Base-by-base conservation (phyloP, 2,329 filamentous ascomycete genomes). In the Elsinoe batatas region DNA sequence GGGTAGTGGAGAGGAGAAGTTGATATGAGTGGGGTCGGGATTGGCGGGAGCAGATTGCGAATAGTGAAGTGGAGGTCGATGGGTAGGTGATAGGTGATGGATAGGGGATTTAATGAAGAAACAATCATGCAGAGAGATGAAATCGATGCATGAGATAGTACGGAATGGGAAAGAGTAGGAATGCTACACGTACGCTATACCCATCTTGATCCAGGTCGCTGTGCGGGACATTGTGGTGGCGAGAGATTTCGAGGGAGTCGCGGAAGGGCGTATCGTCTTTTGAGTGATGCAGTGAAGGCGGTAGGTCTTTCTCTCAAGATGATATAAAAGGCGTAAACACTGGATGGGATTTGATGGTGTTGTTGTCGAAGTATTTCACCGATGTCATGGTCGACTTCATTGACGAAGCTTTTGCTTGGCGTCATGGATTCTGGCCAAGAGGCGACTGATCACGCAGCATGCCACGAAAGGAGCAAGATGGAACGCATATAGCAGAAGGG, bases 201-300 rank as follows among this genome's bases (percentile, higher is more conserved):
- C 63, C 80, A 91, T 88, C 74, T 93, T 93, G 59, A 80, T 61
- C 71, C 76, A 80, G 44, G 74, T 75, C 58, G 68, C 67, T 50
- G 74, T 72, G 59, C 59, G 58, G 56, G 33, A 40, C 49, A 40
- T 53, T 33, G 33, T 55, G 37, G 38, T 30, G 36, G 33, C 13
- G 17, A 15, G n/a, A 37, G 17, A 15, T 53, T 30, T n/a, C n/a
- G 49, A 5, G 49, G 15, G 12, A 20, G 40, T 22, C n/a, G 20
- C 11, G 40, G 18, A 13, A 13, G 40, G 18, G 40, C 15, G n/a
- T 13, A 17, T 30, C 26, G 40, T 18, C 12, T 12, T 17, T 5
- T 13, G 3, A 22, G 3, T n/a, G 36, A 38, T 18, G 36, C 36
- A 18, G 13, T 38, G 10, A 5, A 38, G 11, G 13, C 2, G 13